Evolutionary conservation across 2,329 filamentous ascomycete species (phyloP).

Genomic region (Colletotrichum sidae): DNA sequence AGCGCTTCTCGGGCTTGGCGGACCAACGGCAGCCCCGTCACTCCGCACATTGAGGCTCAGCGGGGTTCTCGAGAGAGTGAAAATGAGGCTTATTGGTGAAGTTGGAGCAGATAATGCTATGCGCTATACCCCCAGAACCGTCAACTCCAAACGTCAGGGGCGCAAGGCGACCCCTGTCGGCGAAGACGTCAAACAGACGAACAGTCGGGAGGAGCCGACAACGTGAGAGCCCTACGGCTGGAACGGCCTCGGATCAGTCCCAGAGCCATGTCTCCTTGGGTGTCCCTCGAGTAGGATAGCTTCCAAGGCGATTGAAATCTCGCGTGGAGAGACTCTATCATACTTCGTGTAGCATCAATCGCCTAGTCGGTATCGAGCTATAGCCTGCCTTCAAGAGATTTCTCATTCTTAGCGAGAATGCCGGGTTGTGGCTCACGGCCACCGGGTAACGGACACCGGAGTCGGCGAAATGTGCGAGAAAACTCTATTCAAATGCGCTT

Average conservation of each 20-base stretch:
- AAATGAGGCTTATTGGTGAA: neutral
- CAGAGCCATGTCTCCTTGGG: no score
- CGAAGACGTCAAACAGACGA: conserved; percentile 21
- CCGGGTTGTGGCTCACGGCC: neutral
- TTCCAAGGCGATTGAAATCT: no score
- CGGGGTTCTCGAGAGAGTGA: neutral
- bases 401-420: no score
- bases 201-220: conserved; percentile 25
- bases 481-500: conserved; percentile 23
- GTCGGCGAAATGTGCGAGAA: conserved; percentile 25
- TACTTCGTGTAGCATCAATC: no score
- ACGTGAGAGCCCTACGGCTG: conserved; percentile 7
- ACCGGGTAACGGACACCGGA: conserved; percentile 12
- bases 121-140: conserved; percentile 12
- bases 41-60: neutral
- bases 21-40: neutral
- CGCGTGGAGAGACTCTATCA: no score
- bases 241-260: neutral
- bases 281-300: no score
- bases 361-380: no score
- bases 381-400: no score
- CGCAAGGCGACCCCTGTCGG: conserved; percentile 22
- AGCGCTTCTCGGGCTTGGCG: neutral
- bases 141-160: conserved; percentile 14
- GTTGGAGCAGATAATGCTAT: conserved; percentile 16